phyloP scores from a whole-genome alignment of 805 yeast genomes.

The Candida endomychidarum region DNA sequence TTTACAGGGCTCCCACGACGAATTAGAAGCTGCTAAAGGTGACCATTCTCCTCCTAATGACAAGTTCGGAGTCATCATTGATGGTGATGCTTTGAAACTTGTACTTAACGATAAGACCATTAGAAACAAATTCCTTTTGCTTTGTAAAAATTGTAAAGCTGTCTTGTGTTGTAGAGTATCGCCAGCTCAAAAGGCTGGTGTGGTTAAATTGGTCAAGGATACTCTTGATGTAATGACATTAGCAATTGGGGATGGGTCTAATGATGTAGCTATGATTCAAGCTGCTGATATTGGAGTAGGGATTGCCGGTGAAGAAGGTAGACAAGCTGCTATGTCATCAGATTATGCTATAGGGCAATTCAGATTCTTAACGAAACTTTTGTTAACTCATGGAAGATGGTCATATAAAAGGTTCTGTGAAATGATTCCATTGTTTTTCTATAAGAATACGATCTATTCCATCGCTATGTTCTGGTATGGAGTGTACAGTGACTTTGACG shows the following conservation, averaged over 20 bases:
- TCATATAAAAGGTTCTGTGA: conserved; percentile 78
- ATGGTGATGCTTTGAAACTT: conserved; percentile 71
- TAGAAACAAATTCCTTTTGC: conserved; percentile 59
- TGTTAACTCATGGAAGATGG: conserved; percentile 85
- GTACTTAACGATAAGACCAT: conserved; percentile 39
- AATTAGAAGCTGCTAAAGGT: conserved; percentile 49
- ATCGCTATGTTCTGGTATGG: conserved; percentile 81
- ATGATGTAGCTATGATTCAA: conserved; percentile 90
- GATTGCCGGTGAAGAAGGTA: conserved; percentile 89
- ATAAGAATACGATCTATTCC: conserved; percentile 74
- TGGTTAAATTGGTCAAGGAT: conserved; percentile 73
- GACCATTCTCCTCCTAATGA: conserved; percentile 69
- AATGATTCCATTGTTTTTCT: conserved; percentile 81
- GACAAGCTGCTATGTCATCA: conserved; percentile 86
- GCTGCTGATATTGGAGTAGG: conserved; percentile 88
- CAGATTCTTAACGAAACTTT: conserved; percentile 62
- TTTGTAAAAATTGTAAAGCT: conserved; percentile 79
- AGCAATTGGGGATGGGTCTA: conserved; percentile 88
- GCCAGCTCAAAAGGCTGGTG: conserved; percentile 85
- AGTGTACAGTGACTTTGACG: conserved; percentile 71
- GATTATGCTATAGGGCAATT: conserved; percentile 87
- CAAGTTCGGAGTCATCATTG: conserved; percentile 68
- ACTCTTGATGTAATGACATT: conserved; percentile 77
- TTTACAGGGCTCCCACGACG: conserved; percentile 59
- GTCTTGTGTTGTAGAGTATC: conserved; percentile 87